Evolutionary conservation across 441 rosid species (phyloP).

Genomic region (Viola pubescens): DNA sequence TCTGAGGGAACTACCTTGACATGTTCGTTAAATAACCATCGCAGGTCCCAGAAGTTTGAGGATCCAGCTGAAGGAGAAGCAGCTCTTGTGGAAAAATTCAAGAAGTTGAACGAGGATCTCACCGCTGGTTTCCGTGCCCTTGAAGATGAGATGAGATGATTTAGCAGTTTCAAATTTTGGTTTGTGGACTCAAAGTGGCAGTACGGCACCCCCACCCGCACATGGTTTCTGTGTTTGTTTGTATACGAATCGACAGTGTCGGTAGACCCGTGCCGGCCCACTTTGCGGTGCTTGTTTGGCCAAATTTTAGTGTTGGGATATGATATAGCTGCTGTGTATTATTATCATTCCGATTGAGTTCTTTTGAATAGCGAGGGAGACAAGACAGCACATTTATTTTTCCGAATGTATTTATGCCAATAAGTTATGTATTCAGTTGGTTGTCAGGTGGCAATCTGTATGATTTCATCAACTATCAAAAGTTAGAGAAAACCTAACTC

Average conservation of each 20-base stretch:
- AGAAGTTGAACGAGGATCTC: constrained; percentile 83
- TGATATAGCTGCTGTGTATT: constrained; percentile 13
- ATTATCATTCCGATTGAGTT: constrained; percentile 3
- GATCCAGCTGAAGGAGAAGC: constrained; percentile 98
- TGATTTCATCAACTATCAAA: constrained; percentile 12
- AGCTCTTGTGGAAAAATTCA: constrained; percentile 75
- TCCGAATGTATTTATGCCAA: constrained; percentile 26
- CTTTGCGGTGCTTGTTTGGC: neutral
- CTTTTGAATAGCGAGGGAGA: constrained; percentile 12
- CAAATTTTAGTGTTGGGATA: neutral
- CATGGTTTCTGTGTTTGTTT: constrained; percentile 4
- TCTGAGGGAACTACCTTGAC: neutral
- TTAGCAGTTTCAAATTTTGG: constrained; percentile 8
- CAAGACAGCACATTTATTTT: constrained; percentile 1
- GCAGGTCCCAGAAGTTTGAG: constrained; percentile 98
- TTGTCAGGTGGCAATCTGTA: constrained; percentile 1
- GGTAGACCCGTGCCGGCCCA: constrained; percentile 5
- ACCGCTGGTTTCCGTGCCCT: constrained; percentile 90
- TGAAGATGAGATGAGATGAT: constrained; percentile 92
- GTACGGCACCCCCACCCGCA: constrained; percentile 5
- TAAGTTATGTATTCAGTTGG: constrained; percentile 18
- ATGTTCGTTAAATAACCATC: neutral
- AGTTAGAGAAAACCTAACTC: neutral
- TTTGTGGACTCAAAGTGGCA: constrained; percentile 6
- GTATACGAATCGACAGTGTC: constrained; percentile 9